Evolutionary conservation across 148 eudicot genomes (phyloP).

Genomic region (Dianthus caryophyllus): DNA sequence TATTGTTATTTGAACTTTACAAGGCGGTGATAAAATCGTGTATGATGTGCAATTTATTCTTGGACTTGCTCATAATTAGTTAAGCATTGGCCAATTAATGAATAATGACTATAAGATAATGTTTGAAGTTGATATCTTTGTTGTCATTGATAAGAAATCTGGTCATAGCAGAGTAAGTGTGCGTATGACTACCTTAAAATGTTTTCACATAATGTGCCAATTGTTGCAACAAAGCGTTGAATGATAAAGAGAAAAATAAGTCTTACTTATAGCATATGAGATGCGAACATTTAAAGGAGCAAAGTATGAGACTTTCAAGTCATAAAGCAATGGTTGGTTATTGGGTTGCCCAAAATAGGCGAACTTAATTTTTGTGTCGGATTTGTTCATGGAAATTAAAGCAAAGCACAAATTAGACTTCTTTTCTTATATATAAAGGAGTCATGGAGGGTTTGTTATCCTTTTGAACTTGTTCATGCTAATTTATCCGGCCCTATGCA

Average conservation of each 20-base stretch:
- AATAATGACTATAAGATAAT: too few species aligned
- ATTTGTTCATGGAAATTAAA: too few species aligned
- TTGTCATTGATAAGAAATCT: constrained; percentile 1
- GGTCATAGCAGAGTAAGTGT: constrained; percentile 12
- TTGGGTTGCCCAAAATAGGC: constrained; percentile 7
- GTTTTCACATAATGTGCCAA: neutral
- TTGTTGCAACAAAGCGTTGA: neutral
- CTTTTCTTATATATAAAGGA: neutral
- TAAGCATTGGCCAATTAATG: too few species aligned
- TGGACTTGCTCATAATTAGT: constrained; percentile 25
- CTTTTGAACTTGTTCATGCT: constrained; percentile 15
- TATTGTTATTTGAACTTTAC: constrained; percentile 6
- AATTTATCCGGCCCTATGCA: too few species aligned
- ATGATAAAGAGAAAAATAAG: neutral
- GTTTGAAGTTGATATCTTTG: too few species aligned
- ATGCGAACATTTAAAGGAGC: constrained; percentile 7
- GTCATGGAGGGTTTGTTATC: neutral
- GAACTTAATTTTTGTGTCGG: constrained; percentile 4
- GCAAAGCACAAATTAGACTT: neutral
- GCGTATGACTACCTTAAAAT: too few species aligned
- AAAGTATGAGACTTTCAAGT: constrained; percentile 5
- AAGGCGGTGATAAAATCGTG: constrained; percentile 22
- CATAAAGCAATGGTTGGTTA: neutral
- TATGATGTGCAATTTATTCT: constrained; percentile 17
- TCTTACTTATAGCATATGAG: neutral